These are phyloP conservation scores for Debaryomyces udenii DNA, from an alignment of 1,139 yeast species.

Conservation along the genomic window DNA sequence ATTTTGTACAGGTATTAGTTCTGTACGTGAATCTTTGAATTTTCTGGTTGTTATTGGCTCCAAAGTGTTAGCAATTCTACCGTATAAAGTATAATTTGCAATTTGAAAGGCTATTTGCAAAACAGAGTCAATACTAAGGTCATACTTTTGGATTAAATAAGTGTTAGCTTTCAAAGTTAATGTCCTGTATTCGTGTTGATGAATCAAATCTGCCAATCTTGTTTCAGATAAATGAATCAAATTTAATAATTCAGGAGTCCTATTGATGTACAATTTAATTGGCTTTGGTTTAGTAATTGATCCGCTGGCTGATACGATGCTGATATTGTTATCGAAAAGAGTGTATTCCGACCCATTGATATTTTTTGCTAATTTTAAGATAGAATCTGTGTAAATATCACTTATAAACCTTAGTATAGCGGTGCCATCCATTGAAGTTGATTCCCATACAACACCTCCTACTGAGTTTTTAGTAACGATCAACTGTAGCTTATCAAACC, in stretches of 20 bases:
- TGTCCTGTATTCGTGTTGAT: constrained; percentile 65
- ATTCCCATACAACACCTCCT: constrained; percentile 77
- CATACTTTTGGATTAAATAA: constrained; percentile 51
- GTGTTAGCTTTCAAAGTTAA: constrained; percentile 44
- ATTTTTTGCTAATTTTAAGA: constrained; percentile 68
- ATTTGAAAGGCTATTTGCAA: constrained; percentile 70
- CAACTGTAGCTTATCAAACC: constrained; percentile 78
- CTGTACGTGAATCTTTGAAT: constrained; percentile 70
- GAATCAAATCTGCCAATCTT: constrained; percentile 70
- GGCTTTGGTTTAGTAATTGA: constrained; percentile 45
- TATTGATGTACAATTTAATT: constrained; percentile 48
- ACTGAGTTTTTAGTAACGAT: constrained; percentile 70
- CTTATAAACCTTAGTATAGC: constrained; percentile 72
- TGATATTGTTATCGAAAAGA: constrained; percentile 50
- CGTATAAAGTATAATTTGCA: constrained; percentile 73
- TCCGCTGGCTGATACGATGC: constrained; percentile 41
- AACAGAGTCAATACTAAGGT: constrained; percentile 65
- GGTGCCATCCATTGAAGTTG: constrained; percentile 79
- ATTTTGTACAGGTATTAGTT: constrained; percentile 65
- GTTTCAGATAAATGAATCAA: constrained; percentile 74
- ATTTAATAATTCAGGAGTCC: constrained; percentile 47
- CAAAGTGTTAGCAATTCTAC: constrained; percentile 64
- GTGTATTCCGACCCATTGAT: constrained; percentile 74
- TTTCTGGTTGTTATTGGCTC: constrained; percentile 76
- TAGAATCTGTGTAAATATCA: constrained; percentile 75